Conservation (phyloP, 2,329 filamentous ascomycete species). For the Endoconidiophora polonica region DNA sequence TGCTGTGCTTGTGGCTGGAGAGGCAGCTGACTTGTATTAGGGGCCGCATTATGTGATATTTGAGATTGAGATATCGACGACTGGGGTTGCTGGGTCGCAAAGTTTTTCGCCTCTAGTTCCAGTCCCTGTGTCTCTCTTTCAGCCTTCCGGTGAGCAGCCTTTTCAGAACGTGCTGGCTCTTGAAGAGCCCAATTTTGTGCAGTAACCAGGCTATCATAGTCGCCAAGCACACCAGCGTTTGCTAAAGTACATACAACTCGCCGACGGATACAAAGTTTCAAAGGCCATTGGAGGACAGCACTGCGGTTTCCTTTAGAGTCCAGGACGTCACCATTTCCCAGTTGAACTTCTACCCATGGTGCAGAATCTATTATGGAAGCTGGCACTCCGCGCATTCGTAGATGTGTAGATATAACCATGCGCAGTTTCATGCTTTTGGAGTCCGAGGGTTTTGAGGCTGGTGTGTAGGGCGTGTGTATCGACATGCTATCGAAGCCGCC, state of each 20-base stretch:
- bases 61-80: neutral
- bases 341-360: constrained; percentile 35
- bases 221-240: constrained; percentile 23
- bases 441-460: constrained; percentile 20
- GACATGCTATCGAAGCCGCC: constrained; percentile 1
- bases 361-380: constrained; percentile 26
- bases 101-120: constrained; percentile 24
- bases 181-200: constrained; percentile 33
- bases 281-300: constrained; percentile 36
- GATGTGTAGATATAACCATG: constrained; percentile 31
- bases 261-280: constrained; percentile 35
- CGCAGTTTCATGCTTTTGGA: constrained; percentile 31
- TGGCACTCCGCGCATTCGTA: constrained; percentile 34
- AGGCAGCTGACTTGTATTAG: neutral
- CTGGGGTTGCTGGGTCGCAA: neutral
- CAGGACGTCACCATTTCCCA: constrained; percentile 27
- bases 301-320: constrained; percentile 26
- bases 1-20: neutral
- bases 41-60: neutral
- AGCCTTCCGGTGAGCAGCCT: constrained; percentile 30
- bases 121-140: constrained; percentile 28
- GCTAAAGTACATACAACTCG: constrained; percentile 25
- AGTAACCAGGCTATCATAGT: constrained; percentile 31
- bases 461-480: constrained; percentile 16
- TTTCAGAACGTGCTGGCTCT: constrained; percentile 29